phyloP scores from a whole-genome alignment of 1,139 yeast species.

The Candida neerlandica region DNA sequence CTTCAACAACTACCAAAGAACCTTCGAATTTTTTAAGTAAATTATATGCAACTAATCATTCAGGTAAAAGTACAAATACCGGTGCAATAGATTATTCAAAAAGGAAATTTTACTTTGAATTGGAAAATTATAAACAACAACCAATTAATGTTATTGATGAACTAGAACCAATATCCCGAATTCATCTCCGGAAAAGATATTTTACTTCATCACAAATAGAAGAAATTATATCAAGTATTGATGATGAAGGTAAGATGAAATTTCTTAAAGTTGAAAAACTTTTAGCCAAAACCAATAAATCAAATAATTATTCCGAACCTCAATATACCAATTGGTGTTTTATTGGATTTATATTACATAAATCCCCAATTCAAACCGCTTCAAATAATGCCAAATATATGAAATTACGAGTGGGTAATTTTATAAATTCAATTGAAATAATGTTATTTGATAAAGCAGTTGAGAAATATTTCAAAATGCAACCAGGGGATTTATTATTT shows the following conservation, averaged over 20 bases:
- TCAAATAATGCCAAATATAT: constrained; percentile 52
- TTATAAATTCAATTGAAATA: constrained; percentile 56
- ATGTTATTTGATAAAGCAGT: constrained; percentile 70
- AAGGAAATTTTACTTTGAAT: constrained; percentile 25
- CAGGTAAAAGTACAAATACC: constrained; percentile 7
- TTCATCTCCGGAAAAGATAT: constrained; percentile 43
- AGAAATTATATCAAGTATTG: constrained; percentile 12
- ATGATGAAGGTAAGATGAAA: constrained; percentile 47
- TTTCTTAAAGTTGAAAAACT: constrained; percentile 58
- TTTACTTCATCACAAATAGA: constrained; percentile 34
- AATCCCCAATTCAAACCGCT: constrained; percentile 52
- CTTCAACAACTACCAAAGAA: no score
- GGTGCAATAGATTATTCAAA: constrained; percentile 22
- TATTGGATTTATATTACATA: constrained; percentile 64
- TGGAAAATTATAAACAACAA: constrained; percentile 11
- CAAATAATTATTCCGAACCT: constrained; percentile 65
- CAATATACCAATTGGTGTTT: constrained; percentile 73
- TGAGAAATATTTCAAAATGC: constrained; percentile 69
- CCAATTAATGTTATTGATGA: constrained; percentile 20
- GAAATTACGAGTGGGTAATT: constrained; percentile 68
- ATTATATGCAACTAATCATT: constrained; percentile 16
- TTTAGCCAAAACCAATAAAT: constrained; percentile 67
- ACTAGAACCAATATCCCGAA: constrained; percentile 21
- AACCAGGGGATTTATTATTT: constrained; percentile 73
- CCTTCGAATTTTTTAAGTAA: constrained; percentile 20